Evolutionary conservation across 176 grass and related monocot genomes (phyloP).

Genomic region (Alopecurus myosuroides): DNA sequence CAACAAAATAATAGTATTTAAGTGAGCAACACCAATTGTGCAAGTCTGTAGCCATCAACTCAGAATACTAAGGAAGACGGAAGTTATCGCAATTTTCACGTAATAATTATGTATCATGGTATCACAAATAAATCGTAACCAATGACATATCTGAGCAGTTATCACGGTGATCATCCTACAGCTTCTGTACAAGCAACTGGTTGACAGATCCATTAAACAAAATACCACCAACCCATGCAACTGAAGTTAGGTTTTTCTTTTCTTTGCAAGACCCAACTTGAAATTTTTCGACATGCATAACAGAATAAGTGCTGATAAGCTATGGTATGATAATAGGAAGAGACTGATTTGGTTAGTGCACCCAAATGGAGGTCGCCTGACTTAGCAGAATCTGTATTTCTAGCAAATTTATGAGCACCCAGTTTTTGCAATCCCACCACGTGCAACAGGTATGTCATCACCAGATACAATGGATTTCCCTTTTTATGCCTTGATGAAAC

Average conservation of each 20-base stretch:
- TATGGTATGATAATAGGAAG: background rate
- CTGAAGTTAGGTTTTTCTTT: background rate
- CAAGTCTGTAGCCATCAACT: background rate
- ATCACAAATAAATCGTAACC: background rate
- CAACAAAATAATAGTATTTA: background rate
- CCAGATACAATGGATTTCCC: background rate
- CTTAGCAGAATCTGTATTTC: background rate
- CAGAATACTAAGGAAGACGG: background rate
- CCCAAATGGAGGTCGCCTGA: background rate
- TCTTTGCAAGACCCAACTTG: background rate
- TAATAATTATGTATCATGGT: background rate
- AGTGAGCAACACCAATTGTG: background rate
- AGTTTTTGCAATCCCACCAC: background rate
- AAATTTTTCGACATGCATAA: background rate
- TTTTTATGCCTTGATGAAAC: background rate
- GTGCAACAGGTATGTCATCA: background rate
- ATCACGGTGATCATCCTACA: background rate
- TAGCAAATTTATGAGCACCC: background rate
- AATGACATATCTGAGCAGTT: slow-evolving; percentile 12
- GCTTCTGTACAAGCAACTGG: background rate
- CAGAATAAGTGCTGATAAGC: background rate
- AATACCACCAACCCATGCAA: background rate
- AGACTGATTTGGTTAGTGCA: background rate
- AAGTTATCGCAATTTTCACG: background rate
- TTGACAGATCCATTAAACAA: background rate